A percentile compares a stretch with the other conserved stretches of the same genome.
These are phyloP conservation scores for Linnemannia hyalina DNA, from an alignment of 192 early-diverging fungal genomes.

Conservation along the genomic window DNA sequence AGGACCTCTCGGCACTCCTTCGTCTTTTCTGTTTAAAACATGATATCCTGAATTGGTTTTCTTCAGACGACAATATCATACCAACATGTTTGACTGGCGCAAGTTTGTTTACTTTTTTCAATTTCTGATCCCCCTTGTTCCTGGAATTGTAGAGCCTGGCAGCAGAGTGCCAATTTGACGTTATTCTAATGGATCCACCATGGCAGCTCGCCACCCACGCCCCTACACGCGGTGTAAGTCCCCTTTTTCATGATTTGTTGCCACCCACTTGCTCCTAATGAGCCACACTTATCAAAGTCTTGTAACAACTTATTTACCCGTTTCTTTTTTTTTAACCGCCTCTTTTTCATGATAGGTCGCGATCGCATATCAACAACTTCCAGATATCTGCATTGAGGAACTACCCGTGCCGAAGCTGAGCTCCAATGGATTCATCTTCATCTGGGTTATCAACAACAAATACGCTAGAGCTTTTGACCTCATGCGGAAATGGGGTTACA, in stretches of 20 bases:
- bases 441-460: constrained; percentile 99
- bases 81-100: not conserved
- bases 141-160: constrained; percentile 71
- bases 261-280: not conserved
- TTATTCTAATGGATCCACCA: constrained; percentile 95
- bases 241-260: not conserved
- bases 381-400: constrained; percentile 93
- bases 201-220: constrained; percentile 97
- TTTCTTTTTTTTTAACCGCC: not conserved
- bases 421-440: constrained; percentile 92
- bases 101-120: constrained; percentile 9
- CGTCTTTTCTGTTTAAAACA: not conserved
- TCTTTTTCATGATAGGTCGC: constrained; percentile 67
- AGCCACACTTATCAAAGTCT: not conserved
- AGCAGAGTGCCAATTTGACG: constrained; percentile 89
- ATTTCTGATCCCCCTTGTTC: too few relatives aligned
- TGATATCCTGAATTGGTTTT: not conserved
- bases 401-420: constrained; percentile 90
- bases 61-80: too few relatives aligned
- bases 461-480: constrained; percentile 95
- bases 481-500: constrained; percentile 97
- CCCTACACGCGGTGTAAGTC: constrained; percentile 87
- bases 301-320: not conserved
- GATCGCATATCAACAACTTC: constrained; percentile 95
- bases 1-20: not conserved